Percentiles rank a stretch among this genome's conserved stretches.
Evolutionary conservation across 352 stramenopile genomes (phyloP).

Genomic region (Pythium aphanidermatum): DNA sequence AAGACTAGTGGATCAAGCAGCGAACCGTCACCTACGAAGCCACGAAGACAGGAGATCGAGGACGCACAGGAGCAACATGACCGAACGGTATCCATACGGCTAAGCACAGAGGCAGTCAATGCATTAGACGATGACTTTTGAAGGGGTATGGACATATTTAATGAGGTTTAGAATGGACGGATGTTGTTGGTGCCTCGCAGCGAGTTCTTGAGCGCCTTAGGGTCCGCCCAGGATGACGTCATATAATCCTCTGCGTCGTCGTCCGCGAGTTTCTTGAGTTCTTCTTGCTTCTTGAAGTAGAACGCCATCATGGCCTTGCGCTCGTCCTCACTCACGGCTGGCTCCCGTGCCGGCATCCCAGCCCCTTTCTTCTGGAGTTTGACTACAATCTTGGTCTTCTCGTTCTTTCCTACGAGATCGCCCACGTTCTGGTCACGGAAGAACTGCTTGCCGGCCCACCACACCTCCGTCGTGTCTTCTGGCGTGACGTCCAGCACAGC

Average conservation of each 20-base stretch:
- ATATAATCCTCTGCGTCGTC: constrained; percentile 95
- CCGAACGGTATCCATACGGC: background rate
- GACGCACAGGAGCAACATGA: background rate
- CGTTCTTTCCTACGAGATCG: constrained; percentile 93
- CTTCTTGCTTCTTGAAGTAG: constrained; percentile 91
- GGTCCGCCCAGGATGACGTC: constrained; percentile 90
- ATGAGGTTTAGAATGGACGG: constrained; percentile 48
- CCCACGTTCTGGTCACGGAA: constrained; percentile 82
- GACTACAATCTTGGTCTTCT: constrained; percentile 91
- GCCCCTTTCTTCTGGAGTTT: constrained; percentile 90
- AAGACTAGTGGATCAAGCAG: too few species aligned
- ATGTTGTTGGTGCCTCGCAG: constrained; percentile 89
- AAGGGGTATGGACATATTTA: background rate
- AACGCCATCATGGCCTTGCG: constrained; percentile 97
- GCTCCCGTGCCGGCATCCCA: constrained; percentile 81
- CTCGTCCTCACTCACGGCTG: constrained; percentile 90
- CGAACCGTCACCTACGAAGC: background rate
- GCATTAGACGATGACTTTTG: constrained; percentile 17
- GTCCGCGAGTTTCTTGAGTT: constrained; percentile 78
- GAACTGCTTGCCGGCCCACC: constrained; percentile 95
- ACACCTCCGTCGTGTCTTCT: constrained; percentile 88
- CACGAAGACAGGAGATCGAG: background rate
- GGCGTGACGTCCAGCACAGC: constrained; percentile 76
- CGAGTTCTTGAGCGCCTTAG: constrained; percentile 90
- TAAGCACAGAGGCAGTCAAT: background rate